These are phyloP conservation scores for Cantharellus anzutake DNA, from an alignment of 768 basidiomycete species.

Conservation along the genomic window DNA sequence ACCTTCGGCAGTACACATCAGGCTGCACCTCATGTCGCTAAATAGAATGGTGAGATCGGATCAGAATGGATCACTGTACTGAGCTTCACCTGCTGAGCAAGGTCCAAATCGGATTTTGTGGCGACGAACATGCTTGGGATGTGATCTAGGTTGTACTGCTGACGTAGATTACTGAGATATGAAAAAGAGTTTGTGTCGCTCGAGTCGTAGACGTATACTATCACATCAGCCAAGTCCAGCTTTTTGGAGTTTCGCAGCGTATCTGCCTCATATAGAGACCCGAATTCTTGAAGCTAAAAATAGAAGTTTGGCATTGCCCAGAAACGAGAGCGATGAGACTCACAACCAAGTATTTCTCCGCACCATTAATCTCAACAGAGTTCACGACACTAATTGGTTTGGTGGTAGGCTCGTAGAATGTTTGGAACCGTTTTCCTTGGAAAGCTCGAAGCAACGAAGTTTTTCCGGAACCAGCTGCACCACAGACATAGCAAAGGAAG, in stretches of 20 bases:
- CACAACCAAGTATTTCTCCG: conserved; percentile 92
- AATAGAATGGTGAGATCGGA: neutral
- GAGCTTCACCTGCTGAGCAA: conserved; percentile 63
- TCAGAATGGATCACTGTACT: neutral
- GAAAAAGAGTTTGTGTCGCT: conserved; percentile 98
- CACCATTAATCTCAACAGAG: conserved; percentile 82
- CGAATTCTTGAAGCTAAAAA: conserved; percentile 83
- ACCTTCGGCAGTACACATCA: conserved; percentile 82
- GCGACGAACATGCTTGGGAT: conserved; percentile 94
- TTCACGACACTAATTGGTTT: conserved; percentile 87
- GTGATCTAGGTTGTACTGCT: conserved; percentile 63
- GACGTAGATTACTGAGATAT: conserved; percentile 90
- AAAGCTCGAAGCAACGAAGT: conserved; percentile 73
- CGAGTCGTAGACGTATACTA: conserved; percentile 91
- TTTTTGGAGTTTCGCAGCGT: conserved; percentile 77
- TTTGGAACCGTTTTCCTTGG: conserved; percentile 58
- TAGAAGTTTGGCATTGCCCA: conserved; percentile 1
- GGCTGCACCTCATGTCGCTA: conserved; percentile 97
- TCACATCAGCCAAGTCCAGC: conserved; percentile 81
- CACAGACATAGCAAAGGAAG: conserved; percentile 84
- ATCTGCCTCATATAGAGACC: conserved; percentile 87
- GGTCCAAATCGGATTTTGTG: conserved; percentile 95
- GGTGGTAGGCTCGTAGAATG: conserved; percentile 72
- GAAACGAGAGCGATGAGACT: conserved; percentile 18
- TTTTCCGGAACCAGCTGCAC: conserved; percentile 92